phyloP scores from a whole-genome alignment of 768 basidiomycete species.

The Russula foetens region DNA sequence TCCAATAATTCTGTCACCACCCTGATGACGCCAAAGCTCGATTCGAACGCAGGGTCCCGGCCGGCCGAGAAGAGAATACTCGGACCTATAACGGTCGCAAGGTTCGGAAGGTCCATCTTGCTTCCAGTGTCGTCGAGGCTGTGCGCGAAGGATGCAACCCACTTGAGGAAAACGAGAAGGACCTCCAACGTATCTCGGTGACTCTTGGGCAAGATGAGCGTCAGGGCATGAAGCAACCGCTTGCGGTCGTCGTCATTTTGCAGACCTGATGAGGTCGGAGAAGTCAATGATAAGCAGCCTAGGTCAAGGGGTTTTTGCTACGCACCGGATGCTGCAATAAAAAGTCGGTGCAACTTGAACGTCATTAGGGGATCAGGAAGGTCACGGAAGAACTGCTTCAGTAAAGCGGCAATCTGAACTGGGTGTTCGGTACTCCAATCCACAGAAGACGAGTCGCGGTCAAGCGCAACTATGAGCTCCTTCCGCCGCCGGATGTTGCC shows the following conservation, averaged over 20 bases:
- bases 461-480: conserved; percentile 85
- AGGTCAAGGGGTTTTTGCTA: conserved; percentile 16
- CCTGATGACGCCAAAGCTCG: conserved; percentile 82
- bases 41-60: conserved; percentile 80
- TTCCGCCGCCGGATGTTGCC: conserved; percentile 93
- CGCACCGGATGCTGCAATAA: conserved; percentile 84
- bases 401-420: conserved; percentile 90
- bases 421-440: conserved; percentile 93
- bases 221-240: conserved; percentile 78
- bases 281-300: conserved; percentile 6
- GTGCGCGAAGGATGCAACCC: conserved; percentile 99
- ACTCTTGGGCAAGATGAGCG: conserved; percentile 80
- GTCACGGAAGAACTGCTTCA: conserved; percentile 96
- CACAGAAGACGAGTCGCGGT: conserved; percentile 87
- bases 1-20: conserved; percentile 84
- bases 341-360: conserved; percentile 83
- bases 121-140: conserved; percentile 95
- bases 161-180: conserved; percentile 95
- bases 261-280: conserved; percentile 57
- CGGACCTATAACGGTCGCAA: conserved; percentile 97
- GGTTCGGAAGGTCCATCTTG: conserved; percentile 95
- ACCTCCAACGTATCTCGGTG: conserved; percentile 98
- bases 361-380: conserved; percentile 95
- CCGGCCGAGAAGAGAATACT: conserved; percentile 91
- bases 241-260: conserved; percentile 68